Conservation (phyloP, 208 protist species). For the Leishmania martiniquensis region DNA sequence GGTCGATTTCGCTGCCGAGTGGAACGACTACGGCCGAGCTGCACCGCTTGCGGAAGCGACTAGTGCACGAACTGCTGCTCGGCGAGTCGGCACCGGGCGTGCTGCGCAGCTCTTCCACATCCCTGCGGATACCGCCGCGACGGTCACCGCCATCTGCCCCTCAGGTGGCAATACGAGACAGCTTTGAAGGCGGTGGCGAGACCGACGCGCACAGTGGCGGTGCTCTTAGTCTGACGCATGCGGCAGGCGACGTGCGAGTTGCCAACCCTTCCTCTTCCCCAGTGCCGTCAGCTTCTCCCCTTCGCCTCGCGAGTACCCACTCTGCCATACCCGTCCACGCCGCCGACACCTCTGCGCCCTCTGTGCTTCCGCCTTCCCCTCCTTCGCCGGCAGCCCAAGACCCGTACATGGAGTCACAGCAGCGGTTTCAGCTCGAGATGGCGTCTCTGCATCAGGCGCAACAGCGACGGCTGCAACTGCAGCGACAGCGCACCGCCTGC, state of each 20-base stretch:
- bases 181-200: not conserved
- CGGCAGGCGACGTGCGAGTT: not conserved
- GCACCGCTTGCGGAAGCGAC: constrained; percentile 8
- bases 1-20: not conserved
- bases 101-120: not conserved
- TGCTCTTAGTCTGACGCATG: not conserved
- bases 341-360: not conserved
- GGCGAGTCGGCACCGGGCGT: not conserved
- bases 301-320: not conserved
- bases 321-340: not conserved
- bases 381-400: not conserved
- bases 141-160: not conserved
- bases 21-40: not conserved
- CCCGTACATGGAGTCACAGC: not conserved
- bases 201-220: not conserved
- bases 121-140: not conserved
- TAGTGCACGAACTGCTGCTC: not conserved
- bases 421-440: not conserved
- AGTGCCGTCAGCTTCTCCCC: not conserved
- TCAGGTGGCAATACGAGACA: not conserved
- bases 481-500: not conserved
- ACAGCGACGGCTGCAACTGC: not conserved
- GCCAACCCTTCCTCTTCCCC: not conserved
- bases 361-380: not conserved
- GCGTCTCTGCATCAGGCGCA: not conserved